Evolutionary conservation across 176 grass and related monocot species (phyloP), one percentile per base, ranked within the genome.

Genomic region (Paspalum notatum): DNA sequence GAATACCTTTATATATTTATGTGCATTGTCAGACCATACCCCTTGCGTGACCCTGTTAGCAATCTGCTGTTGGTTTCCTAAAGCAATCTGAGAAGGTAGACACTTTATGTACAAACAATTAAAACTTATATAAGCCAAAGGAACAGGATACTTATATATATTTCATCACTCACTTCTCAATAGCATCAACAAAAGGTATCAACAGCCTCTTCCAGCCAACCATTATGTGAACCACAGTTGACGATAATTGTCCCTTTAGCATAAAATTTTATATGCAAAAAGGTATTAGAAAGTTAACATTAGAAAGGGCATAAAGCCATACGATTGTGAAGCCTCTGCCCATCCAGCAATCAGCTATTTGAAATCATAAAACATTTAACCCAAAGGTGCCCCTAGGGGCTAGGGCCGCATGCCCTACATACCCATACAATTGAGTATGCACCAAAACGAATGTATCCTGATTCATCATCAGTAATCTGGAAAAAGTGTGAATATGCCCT

Each of bases 181-280:
- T 78, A 60, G 21, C 16, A 67, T 88, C 67, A 9, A 60, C 74
- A 74, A 74, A 88, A 51, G 68, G 53, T 60, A 61, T 3, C 16
- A 43, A 62, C 2, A 80, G 43, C 47, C 32, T 84, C 25, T 74
- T 68, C 46, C 4, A 74, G 17, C 12, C 56, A 71, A 51, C 12
- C 2, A 83, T 66, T 11, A 55, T 87, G 65, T 77, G 65, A 83
- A 88, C 41, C 48, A 83, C 26, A 66, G 74, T 52, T 37, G 8
- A 39, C 2, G 41, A 53, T 18, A 72, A 22, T 48, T 40, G 59
- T 68, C 58, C 18, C 15, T 60, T 50, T 69, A 68, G 40, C 39
- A 68, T 57, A 46, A 73, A 9, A 58, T 76, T 9, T 21, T 65
- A 67, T 68, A 60, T 84, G 54, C 14, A 60, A 79, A 84, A 49